Conservation (phyloP, 495 filamentous ascomycete species). For the Hypoxylon lenormandii region DNA sequence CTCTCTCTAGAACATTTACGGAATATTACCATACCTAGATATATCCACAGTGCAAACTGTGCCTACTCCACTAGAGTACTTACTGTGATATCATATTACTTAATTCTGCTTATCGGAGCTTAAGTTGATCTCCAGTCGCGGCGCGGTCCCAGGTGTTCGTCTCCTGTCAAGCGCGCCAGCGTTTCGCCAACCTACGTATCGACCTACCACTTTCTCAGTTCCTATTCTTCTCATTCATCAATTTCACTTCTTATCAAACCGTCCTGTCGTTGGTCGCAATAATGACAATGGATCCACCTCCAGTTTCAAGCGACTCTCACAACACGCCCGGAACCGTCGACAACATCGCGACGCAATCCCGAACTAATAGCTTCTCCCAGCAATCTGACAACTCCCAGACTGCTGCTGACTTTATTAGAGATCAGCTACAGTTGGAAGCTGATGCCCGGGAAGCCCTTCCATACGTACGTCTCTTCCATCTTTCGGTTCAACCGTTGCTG, state of each 20-base stretch:
- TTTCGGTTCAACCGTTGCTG: constrained; percentile 18
- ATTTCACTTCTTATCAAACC: constrained; percentile 2
- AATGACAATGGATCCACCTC: constrained; percentile 49
- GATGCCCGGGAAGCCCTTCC: constrained; percentile 95
- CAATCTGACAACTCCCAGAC: constrained; percentile 80
- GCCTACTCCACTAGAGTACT: background rate
- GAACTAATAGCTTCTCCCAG: constrained; percentile 72
- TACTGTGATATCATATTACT: constrained; percentile 39
- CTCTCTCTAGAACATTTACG: background rate
- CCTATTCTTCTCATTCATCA: background rate
- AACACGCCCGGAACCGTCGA: constrained; percentile 40
- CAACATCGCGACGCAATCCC: constrained; percentile 41
- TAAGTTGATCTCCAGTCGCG: constrained; percentile 10
- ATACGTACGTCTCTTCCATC: constrained; percentile 69
- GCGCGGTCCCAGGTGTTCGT: constrained; percentile 11
- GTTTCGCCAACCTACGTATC: background rate
- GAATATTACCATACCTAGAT: too few species aligned
- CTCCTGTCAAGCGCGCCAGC: background rate
- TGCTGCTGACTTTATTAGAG: constrained; percentile 90
- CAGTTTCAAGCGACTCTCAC: constrained; percentile 33
- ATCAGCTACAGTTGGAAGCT: constrained; percentile 88
- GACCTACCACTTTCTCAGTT: background rate
- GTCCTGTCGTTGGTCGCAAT: background rate
- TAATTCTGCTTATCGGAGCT: background rate
- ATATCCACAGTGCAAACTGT: constrained; percentile 20